A percentile compares a stretch with the other conserved stretches of the same genome.
Conservation (phyloP, 1,284 basidiomycete species). For the Neonothopanus nambi region DNA sequence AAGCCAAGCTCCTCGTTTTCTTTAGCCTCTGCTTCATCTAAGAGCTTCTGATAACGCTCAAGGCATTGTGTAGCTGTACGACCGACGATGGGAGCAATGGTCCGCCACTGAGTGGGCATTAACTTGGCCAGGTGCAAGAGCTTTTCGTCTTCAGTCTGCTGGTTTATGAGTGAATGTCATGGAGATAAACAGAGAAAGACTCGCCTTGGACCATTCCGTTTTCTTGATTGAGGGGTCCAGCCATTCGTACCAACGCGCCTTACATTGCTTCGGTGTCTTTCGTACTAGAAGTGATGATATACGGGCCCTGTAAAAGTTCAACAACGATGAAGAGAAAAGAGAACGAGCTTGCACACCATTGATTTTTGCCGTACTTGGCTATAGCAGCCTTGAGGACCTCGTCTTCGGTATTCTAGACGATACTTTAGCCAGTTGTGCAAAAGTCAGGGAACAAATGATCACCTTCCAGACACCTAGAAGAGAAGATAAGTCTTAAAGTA, state of each 20-base stretch:
- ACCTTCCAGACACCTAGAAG: conserved; percentile 72
- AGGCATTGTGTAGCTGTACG: conserved; percentile 98
- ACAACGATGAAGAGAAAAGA: conserved; percentile 12
- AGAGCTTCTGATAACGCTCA: conserved; percentile 95
- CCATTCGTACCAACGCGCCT: conserved; percentile 99
- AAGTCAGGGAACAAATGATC: conserved; percentile 14
- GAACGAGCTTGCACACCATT: conserved; percentile 59
- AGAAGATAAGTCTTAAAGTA: conserved; percentile 8
- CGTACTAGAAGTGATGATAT: conserved; percentile 97
- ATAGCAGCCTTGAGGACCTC: conserved; percentile 97
- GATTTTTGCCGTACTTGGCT: conserved; percentile 97
- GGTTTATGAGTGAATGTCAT: conserved; percentile 8
- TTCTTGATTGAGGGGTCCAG: conserved; percentile 99
- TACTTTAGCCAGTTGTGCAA: conserved; percentile 17
- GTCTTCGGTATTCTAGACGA: conserved; percentile 86
- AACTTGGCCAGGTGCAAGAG: conserved; percentile 96
- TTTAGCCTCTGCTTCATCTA: conserved; percentile 96
- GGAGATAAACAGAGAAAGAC: conserved; percentile 19
- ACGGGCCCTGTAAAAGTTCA: conserved; percentile 72
- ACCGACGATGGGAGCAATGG: conserved; percentile 98
- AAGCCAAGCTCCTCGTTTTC: conserved; percentile 93
- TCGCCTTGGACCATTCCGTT: conserved; percentile 96
- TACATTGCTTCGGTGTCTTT: conserved; percentile 99
- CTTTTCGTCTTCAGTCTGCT: conserved; percentile 95
- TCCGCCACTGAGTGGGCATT: conserved; percentile 99